Conservation (phyloP, 345 rosid genomes). For the Hypericum perforatum region DNA sequence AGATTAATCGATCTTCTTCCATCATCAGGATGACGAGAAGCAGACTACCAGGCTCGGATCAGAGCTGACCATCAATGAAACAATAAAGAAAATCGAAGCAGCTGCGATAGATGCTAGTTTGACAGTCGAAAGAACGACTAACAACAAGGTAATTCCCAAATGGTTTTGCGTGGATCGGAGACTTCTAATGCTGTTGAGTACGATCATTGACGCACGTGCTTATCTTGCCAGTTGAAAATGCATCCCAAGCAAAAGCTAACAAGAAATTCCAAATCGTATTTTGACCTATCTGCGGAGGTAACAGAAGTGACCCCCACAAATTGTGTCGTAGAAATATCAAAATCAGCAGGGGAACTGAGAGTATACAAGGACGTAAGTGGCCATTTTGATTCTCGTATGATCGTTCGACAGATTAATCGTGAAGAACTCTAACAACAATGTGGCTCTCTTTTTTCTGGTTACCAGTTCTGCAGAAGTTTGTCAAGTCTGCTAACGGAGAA, state of each 20-base stretch:
- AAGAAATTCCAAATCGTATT: slow-evolving; percentile 46
- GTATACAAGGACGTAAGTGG: slow-evolving; percentile 52
- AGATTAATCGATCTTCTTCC: slow-evolving; percentile 3
- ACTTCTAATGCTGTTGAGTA: too few species aligned
- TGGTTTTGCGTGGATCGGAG: too few species aligned
- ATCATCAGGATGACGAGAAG: slow-evolving; percentile 48
- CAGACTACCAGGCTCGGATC: slow-evolving; percentile 63
- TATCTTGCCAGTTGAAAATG: slow-evolving; percentile 54
- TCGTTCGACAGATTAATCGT: too few species aligned
- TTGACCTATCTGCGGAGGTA: slow-evolving; percentile 75
- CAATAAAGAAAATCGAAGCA: slow-evolving; percentile 73
- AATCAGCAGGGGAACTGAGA: slow-evolving; percentile 57
- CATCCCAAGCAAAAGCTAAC: slow-evolving; percentile 44
- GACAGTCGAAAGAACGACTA: slow-evolving; percentile 45
- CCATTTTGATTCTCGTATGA: not conserved
- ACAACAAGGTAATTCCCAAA: slow-evolving; percentile 36
- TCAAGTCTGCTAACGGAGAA: slow-evolving; percentile 47
- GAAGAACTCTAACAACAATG: not conserved
- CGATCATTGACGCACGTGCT: too few species aligned
- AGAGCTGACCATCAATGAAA: slow-evolving; percentile 52
- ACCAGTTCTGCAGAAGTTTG: slow-evolving; percentile 76
- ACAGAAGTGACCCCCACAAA: slow-evolving; percentile 77
- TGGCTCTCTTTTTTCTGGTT: not conserved
- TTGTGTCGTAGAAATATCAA: slow-evolving; percentile 80
- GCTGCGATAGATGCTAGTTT: slow-evolving; percentile 61